phyloP scores from a whole-genome alignment of 2,329 filamentous ascomycete species.

The Trichoderma afroharzianum region DNA sequence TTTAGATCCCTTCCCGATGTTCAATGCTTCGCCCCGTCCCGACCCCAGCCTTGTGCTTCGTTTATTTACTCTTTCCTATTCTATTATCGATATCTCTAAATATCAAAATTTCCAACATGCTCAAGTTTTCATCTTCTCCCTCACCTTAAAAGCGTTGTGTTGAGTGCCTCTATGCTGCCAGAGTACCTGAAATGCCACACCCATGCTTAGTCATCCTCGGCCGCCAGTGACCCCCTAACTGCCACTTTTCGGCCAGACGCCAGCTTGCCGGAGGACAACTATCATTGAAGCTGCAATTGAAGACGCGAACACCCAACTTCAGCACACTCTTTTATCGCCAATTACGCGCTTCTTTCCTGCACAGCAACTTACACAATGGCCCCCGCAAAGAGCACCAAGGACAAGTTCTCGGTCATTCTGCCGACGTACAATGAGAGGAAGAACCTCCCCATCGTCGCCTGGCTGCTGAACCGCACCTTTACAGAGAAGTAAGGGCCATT shows the following conservation, averaged over 20 bases:
- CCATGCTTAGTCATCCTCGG: conserved; percentile 12
- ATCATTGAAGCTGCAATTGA: conserved; percentile 14
- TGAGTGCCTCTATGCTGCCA: not conserved
- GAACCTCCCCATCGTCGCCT: conserved; percentile 94
- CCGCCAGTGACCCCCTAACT: not conserved
- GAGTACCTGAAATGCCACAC: not conserved
- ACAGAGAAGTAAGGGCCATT: conserved; percentile 66
- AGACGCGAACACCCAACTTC: conserved; percentile 23
- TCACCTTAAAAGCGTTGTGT: not conserved
- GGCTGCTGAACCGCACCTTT: conserved; percentile 90
- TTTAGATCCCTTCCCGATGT: not conserved
- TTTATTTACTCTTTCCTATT: not conserved
- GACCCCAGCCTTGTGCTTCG: not conserved
- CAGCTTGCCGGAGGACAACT: conserved; percentile 15
- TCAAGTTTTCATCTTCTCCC: not conserved
- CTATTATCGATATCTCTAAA: not conserved
- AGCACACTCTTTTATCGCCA: conserved; percentile 28
- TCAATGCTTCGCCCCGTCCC: not conserved
- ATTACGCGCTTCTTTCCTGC: not conserved
- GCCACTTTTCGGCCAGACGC: conserved; percentile 6
- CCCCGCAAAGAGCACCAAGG: conserved; percentile 38
- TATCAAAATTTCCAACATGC: not conserved
- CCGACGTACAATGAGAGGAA: conserved; percentile 98
- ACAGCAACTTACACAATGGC: conserved; percentile 40
- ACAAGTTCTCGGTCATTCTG: conserved; percentile 96